Evolutionary conservation across 2,329 filamentous ascomycete species (phyloP).

Genomic region (Aspergillus udagawae): DNA sequence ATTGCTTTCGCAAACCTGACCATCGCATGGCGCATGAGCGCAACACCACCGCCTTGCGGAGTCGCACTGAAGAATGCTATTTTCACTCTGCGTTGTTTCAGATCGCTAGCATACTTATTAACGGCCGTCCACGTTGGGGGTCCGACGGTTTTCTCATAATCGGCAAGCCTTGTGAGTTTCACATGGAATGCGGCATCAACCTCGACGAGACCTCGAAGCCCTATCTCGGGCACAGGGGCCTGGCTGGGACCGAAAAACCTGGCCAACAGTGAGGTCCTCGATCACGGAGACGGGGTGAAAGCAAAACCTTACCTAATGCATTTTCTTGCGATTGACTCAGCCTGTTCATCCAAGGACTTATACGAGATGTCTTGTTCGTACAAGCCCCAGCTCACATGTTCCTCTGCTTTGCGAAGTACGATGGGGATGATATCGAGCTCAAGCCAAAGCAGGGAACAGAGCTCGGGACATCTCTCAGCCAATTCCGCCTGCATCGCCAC

Average conservation of each 20-base stretch:
- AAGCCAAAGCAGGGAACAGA: constrained; percentile 69
- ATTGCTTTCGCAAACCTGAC: constrained; percentile 66
- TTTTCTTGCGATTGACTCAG: constrained; percentile 76
- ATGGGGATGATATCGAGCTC: constrained; percentile 74
- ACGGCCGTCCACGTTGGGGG: constrained; percentile 62
- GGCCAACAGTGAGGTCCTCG: constrained; percentile 6
- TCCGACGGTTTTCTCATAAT: constrained; percentile 60
- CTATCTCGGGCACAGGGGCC: constrained; percentile 63
- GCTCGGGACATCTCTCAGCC: constrained; percentile 56
- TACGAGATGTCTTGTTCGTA: not conserved
- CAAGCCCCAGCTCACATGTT: not conserved
- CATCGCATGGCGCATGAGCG: constrained; percentile 75
- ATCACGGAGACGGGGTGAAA: not conserved
- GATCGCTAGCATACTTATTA: constrained; percentile 58
- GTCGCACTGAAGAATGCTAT: constrained; percentile 78
- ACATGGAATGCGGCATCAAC: constrained; percentile 65
- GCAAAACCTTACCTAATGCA: constrained; percentile 58
- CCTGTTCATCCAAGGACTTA: constrained; percentile 68
- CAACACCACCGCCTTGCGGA: constrained; percentile 77
- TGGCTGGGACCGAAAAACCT: constrained; percentile 70
- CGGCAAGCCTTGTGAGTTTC: constrained; percentile 52
- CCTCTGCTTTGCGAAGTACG: constrained; percentile 44
- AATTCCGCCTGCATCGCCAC: constrained; percentile 62
- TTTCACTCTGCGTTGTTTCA: constrained; percentile 62
- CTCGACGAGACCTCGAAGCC: constrained; percentile 64